phyloP scores from a whole-genome alignment of 129 eudicot genomes.

The Pseudognaphalium luteoalbum region DNA sequence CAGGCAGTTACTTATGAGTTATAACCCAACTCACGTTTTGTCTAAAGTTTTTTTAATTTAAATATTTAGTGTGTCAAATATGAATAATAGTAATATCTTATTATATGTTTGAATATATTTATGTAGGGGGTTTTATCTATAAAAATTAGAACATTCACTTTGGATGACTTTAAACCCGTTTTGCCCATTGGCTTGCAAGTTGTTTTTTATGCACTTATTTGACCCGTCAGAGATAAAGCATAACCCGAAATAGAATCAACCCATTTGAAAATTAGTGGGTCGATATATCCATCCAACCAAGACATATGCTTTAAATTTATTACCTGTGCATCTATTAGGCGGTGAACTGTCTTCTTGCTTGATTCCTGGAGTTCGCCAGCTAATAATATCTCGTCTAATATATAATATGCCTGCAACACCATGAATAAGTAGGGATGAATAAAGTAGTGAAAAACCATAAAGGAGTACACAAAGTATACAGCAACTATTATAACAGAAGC shows the following conservation, averaged over 20 bases:
- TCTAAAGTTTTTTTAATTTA: neutral
- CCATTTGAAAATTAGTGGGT: neutral
- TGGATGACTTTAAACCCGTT: neutral
- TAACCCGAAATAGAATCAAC: too few species aligned
- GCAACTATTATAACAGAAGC: conserved; percentile 3
- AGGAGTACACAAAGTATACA: neutral
- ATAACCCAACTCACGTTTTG: neutral
- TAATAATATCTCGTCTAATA: conserved; percentile 78
- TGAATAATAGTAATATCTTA: too few species aligned
- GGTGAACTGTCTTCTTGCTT: conserved; percentile 83
- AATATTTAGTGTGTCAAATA: too few species aligned
- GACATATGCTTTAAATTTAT: neutral
- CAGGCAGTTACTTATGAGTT: neutral
- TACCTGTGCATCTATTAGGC: conserved; percentile 78
- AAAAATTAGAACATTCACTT: neutral
- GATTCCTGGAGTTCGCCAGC: conserved; percentile 98
- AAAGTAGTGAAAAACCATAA: neutral
- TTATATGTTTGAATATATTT: too few species aligned
- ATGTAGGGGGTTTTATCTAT: neutral
- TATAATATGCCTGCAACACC: conserved; percentile 68
- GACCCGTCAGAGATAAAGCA: neutral
- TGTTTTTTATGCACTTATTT: neutral
- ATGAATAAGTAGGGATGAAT: neutral
- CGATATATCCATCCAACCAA: neutral
- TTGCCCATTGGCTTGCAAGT: neutral